Conservation (phyloP, 148 eudicot genomes). For the Oxyria digyna region DNA sequence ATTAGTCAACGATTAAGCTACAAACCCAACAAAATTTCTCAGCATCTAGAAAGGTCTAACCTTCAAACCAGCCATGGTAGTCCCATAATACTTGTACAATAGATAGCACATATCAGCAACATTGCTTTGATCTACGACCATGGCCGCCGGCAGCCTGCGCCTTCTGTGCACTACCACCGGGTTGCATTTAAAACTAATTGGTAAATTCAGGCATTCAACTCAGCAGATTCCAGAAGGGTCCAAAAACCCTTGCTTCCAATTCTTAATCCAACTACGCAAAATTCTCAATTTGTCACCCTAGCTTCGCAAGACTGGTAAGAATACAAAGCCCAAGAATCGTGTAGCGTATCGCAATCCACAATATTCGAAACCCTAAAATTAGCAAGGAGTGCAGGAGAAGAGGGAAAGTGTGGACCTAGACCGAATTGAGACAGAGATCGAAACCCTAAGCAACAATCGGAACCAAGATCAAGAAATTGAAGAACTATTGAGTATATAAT, state of each 20-base stretch:
- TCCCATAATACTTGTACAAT: conserved; percentile 78
- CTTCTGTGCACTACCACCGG: conserved; percentile 75
- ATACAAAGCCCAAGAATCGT: neutral
- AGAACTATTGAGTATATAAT: no score
- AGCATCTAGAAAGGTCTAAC: conserved; percentile 20
- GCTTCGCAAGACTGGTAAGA: neutral
- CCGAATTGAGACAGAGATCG: neutral
- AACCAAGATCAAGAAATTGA: neutral
- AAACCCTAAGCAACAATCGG: neutral
- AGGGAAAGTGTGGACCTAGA: neutral
- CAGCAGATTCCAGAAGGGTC: neutral
- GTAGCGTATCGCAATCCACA: neutral
- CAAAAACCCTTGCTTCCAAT: conserved; percentile 7
- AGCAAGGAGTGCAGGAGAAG: neutral
- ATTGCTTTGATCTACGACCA: conserved; percentile 68
- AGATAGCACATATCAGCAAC: conserved; percentile 44
- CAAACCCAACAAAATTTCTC: no score
- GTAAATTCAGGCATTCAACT: neutral
- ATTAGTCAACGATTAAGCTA: no score
- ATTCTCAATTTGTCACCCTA: neutral
- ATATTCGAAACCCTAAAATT: neutral
- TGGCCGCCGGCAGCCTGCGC: conserved; percentile 37
- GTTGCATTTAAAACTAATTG: conserved; percentile 38
- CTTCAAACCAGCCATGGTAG: conserved; percentile 94
- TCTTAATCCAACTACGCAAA: neutral